These are phyloP conservation scores for Chondrostereum purpureum DNA, from an alignment of 1,284 basidiomycete species.

Conservation along the genomic window DNA sequence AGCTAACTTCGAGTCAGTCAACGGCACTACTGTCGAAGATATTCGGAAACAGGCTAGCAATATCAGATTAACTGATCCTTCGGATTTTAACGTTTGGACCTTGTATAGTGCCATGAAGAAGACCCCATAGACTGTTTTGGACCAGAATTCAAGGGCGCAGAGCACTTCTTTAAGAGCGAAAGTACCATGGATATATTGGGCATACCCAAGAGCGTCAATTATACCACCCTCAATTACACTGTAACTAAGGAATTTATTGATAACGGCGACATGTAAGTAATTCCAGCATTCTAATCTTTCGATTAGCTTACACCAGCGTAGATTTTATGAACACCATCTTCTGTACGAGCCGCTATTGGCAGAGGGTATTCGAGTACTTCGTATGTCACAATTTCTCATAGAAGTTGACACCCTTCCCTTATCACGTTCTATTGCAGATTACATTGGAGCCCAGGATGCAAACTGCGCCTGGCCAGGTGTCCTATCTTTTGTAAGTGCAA, in stretches of 20 bases:
- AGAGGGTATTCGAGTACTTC: constrained; percentile 23
- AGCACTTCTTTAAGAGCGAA: constrained; percentile 17
- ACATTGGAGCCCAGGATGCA: constrained; percentile 23
- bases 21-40: constrained; percentile 17
- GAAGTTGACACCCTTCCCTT: not conserved
- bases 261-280: constrained; percentile 22
- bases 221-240: constrained; percentile 11
- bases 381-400: constrained; percentile 14
- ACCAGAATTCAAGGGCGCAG: constrained; percentile 18
- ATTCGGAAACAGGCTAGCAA: constrained; percentile 14
- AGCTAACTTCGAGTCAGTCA: constrained; percentile 6
- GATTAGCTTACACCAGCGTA: constrained; percentile 8
- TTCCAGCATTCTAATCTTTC: not conserved
- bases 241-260: constrained; percentile 17
- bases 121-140: constrained; percentile 13
- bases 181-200: constrained; percentile 19
- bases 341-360: constrained; percentile 22
- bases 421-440: constrained; percentile 16
- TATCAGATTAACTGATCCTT: not conserved
- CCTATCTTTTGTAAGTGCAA: constrained; percentile 15
- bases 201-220: constrained; percentile 16
- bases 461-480: constrained; percentile 26
- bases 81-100: no score
- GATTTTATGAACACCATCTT: constrained; percentile 20
- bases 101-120: constrained; percentile 10